phyloP scores from a whole-genome alignment of 108 stramenopile genomes.

The Cyclotella sp. region DNA sequence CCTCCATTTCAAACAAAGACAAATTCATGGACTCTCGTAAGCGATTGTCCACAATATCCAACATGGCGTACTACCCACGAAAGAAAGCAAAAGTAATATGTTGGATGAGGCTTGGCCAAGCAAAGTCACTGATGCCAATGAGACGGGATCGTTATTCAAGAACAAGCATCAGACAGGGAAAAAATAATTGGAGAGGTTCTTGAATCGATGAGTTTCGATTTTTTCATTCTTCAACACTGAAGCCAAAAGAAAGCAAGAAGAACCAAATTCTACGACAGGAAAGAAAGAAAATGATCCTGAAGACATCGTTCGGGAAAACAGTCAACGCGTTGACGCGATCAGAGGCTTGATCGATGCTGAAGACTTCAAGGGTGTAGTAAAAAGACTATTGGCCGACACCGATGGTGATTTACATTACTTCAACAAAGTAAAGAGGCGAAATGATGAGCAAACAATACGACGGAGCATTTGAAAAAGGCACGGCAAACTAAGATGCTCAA shows the following conservation, averaged over 20 bases:
- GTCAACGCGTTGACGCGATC: slow-evolving; percentile 17
- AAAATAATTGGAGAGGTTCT: background rate
- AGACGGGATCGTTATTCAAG: too few relatives aligned
- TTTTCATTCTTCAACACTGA: background rate
- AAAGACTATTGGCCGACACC: slow-evolving; percentile 26
- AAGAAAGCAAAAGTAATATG: too few relatives aligned
- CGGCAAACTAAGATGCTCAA: slow-evolving; percentile 22
- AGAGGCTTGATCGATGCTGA: slow-evolving; percentile 20
- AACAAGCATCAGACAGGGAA: background rate
- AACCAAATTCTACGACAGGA: background rate
- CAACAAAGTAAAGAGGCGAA: slow-evolving; percentile 23
- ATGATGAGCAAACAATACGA: slow-evolving; percentile 8
- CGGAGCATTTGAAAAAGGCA: slow-evolving; percentile 2
- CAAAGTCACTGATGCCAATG: too few relatives aligned
- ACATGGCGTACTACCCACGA: too few relatives aligned
- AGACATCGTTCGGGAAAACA: slow-evolving; percentile 1
- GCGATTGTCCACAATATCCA: too few relatives aligned
- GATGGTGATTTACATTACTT: slow-evolving; percentile 39
- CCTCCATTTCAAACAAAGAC: too few relatives aligned
- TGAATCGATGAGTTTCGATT: background rate
- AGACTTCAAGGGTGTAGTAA: slow-evolving; percentile 29
- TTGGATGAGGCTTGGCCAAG: too few relatives aligned
- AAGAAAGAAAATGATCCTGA: slow-evolving; percentile 2
- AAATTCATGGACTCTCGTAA: too few relatives aligned
- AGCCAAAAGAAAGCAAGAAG: background rate